Conservation (phyloP, 768 basidiomycete species). For the Mrakia hoshinonis region DNA sequence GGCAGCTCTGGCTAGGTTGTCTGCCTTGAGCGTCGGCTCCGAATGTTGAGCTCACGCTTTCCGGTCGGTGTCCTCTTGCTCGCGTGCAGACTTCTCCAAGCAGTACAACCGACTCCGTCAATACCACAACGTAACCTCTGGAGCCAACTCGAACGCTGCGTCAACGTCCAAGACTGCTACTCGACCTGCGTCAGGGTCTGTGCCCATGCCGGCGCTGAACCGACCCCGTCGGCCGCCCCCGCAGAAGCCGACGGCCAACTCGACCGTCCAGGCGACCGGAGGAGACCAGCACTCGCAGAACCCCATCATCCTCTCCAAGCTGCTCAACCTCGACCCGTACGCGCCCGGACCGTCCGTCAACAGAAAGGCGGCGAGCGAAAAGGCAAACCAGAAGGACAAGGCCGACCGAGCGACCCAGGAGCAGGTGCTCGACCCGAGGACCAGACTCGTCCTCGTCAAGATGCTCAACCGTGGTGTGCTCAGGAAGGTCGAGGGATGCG, state of each 20-base stretch:
- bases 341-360: slow-evolving; percentile 44
- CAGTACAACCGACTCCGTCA: slow-evolving; percentile 92
- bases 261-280: neutral
- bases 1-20: no score
- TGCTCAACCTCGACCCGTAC: slow-evolving; percentile 63
- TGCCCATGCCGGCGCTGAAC: slow-evolving; percentile 60
- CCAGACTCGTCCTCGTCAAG: slow-evolving; percentile 85
- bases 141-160: neutral
- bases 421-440: slow-evolving; percentile 94
- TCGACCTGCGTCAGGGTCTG: slow-evolving; percentile 52
- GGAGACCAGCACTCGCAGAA: slow-evolving; percentile 3
- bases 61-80: neutral
- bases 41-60: neutral
- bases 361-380: slow-evolving; percentile 78
- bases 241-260: slow-evolving; percentile 2
- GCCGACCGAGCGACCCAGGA: slow-evolving; percentile 93
- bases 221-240: slow-evolving; percentile 45
- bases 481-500: slow-evolving; percentile 85
- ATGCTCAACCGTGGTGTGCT: slow-evolving; percentile 87
- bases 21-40: no score
- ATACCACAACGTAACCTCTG: slow-evolving; percentile 60
- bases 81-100: slow-evolving; percentile 80
- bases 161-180: slow-evolving; percentile 30
- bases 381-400: slow-evolving; percentile 87
- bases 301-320: slow-evolving; percentile 42